Conservation (phyloP, 129 eudicot genomes). For the Tanacetum coccineum region DNA sequence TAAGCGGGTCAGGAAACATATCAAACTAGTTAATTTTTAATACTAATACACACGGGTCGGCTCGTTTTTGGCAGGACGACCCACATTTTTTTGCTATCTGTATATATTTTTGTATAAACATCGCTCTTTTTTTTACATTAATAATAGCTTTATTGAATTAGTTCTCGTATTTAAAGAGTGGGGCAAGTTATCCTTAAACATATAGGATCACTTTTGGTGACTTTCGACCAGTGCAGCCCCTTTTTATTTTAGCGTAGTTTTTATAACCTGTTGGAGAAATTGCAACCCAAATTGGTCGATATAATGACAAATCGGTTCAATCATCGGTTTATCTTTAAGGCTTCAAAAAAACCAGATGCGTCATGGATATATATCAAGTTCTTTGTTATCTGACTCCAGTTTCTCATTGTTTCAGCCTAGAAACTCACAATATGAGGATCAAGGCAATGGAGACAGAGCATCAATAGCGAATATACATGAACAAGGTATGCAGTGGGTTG, state of each 20-base stretch:
- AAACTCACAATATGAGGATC: conserved; percentile 48
- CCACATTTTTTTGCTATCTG: no score
- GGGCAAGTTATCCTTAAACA: no score
- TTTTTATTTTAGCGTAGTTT: no score
- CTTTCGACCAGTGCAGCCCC: no score
- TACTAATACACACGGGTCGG: neutral
- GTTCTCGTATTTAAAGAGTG: no score
- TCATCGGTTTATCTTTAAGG: neutral
- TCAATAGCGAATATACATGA: conserved; percentile 68
- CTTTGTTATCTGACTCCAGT: neutral
- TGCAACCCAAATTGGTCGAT: neutral
- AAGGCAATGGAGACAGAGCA: conserved; percentile 58
- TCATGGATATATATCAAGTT: neutral
- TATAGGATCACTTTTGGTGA: no score
- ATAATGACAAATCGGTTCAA: neutral
- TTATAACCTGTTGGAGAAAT: neutral
- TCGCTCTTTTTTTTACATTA: no score
- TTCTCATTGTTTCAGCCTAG: conserved; percentile 30
- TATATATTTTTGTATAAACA: no score
- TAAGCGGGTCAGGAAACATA: neutral
- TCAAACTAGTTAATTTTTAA: neutral
- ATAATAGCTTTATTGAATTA: no score
- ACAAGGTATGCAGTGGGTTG: conserved; percentile 54
- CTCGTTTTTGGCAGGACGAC: no score
- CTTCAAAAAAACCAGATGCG: neutral